These are phyloP conservation scores for Lachnellula cervina DNA, from an alignment of 2,329 filamentous ascomycete species.

Conservation along the genomic window DNA sequence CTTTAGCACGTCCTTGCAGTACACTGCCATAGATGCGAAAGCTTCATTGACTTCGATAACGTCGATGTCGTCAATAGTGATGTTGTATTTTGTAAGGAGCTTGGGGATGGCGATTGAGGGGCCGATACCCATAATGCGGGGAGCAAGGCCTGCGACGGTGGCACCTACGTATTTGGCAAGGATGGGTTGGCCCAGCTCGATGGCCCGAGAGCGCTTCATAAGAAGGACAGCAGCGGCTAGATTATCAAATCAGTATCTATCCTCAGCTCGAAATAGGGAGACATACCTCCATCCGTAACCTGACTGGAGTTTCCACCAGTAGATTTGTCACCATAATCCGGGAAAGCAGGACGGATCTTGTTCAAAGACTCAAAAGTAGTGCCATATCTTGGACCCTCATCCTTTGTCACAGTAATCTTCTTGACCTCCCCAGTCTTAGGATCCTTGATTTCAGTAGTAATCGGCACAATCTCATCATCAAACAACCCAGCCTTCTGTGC, in stretches of 20 bases:
- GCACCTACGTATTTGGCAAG: constrained; percentile 91
- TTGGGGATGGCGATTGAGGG: constrained; percentile 73
- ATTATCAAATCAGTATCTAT: constrained; percentile 18
- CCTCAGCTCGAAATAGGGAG: background rate
- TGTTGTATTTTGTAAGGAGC: constrained; percentile 73
- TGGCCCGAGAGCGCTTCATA: constrained; percentile 90
- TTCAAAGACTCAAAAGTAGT: constrained; percentile 77
- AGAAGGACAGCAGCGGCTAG: constrained; percentile 77
- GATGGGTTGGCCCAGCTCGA: constrained; percentile 84
- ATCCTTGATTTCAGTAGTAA: constrained; percentile 76
- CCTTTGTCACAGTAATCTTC: constrained; percentile 69
- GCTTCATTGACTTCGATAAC: constrained; percentile 95
- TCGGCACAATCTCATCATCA: constrained; percentile 89
- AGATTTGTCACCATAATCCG: constrained; percentile 72
- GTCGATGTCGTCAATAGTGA: constrained; percentile 78
- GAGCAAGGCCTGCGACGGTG: constrained; percentile 83
- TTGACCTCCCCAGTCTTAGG: constrained; percentile 74
- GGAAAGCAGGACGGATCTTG: constrained; percentile 89
- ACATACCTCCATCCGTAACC: constrained; percentile 73
- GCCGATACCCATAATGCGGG: constrained; percentile 94
- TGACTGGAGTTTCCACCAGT: constrained; percentile 94
- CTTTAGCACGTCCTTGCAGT: constrained; percentile 71
- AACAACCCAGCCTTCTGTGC: constrained; percentile 91
- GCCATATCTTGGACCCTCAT: constrained; percentile 87
- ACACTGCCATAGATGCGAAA: constrained; percentile 96